These are phyloP conservation scores for Lactarius tabidus DNA, from an alignment of 768 basidiomycete genomes.

Conservation along the genomic window DNA sequence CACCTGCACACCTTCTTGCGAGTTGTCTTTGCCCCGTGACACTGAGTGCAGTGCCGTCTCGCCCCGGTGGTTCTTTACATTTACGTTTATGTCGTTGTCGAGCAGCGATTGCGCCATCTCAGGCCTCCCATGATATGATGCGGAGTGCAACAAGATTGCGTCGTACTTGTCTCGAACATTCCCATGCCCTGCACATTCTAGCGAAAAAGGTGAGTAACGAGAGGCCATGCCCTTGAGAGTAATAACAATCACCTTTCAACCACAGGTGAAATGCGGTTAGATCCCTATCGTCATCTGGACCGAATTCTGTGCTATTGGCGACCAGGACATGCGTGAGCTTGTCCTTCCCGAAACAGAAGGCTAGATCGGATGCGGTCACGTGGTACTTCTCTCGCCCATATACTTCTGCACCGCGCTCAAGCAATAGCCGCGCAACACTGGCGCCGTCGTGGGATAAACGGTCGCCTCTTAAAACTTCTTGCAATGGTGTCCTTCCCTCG, in stretches of 20 bases:
- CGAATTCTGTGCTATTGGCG: not conserved
- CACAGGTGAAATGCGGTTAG: not conserved
- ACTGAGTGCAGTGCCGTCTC: not conserved
- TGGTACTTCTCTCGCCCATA: not conserved
- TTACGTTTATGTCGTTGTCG: not conserved
- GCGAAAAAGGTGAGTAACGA: not conserved
- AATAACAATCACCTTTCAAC: not conserved
- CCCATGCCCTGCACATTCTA: not conserved
- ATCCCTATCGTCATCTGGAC: not conserved
- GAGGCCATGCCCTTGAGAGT: not conserved
- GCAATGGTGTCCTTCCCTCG: not conserved
- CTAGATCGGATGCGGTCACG: not conserved
- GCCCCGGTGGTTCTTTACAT: not conserved
- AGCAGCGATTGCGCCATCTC: not conserved
- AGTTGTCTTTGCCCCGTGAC: not conserved
- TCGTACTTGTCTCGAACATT: not conserved
- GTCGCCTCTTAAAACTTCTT: not conserved
- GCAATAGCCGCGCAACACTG: not conserved
- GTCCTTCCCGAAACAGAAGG: not conserved
- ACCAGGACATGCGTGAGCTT: not conserved
- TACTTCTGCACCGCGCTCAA: not conserved
- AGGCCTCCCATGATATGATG: not conserved
- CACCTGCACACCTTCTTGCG: not conserved
- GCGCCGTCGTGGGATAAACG: not conserved
- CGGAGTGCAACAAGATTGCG: not conserved